Conservation (phyloP, 1,139 yeast genomes). For the Hanseniaspora gamundiae region DNA sequence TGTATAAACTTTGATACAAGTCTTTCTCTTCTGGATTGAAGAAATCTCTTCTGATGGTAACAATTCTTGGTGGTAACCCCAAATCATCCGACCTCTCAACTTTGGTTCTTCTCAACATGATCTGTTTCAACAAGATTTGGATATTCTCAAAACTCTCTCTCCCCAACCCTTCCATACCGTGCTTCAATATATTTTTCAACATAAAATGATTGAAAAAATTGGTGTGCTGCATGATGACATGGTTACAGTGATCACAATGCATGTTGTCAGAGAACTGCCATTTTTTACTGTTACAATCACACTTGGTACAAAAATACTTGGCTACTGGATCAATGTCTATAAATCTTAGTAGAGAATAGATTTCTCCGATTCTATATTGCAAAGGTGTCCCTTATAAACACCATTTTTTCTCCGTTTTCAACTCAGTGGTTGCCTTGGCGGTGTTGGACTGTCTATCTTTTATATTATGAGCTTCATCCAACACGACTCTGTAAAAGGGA, state of each 20-base stretch:
- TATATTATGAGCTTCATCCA: slow-evolving; percentile 96
- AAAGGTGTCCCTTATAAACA: slow-evolving; percentile 93
- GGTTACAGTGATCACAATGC: slow-evolving; percentile 78
- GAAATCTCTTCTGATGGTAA: slow-evolving; percentile 70
- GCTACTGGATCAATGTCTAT: slow-evolving; percentile 78
- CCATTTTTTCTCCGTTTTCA: slow-evolving; percentile 66
- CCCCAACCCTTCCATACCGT: slow-evolving; percentile 74
- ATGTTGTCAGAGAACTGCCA: slow-evolving; percentile 81
- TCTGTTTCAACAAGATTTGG: slow-evolving; percentile 56
- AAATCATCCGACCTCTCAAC: slow-evolving; percentile 93
- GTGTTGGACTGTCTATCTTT: slow-evolving; percentile 91
- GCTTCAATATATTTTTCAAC: slow-evolving; percentile 81
- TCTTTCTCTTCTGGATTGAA: slow-evolving; percentile 94
- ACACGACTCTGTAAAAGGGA: slow-evolving; percentile 71
- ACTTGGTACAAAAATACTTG: slow-evolving; percentile 79
- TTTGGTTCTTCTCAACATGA: slow-evolving; percentile 90
- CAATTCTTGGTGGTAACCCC: slow-evolving; percentile 91
- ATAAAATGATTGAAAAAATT: slow-evolving; percentile 92
- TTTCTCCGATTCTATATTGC: slow-evolving; percentile 91
- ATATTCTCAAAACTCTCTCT: slow-evolving; percentile 64
- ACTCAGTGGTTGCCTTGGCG: slow-evolving; percentile 74
- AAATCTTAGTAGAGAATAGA: slow-evolving; percentile 81
- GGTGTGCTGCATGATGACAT: slow-evolving; percentile 87
- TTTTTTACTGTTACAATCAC: slow-evolving; percentile 67
- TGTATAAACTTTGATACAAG: slow-evolving; percentile 72